phyloP scores from a whole-genome alignment of 345 rosid genomes.

The Murraya koenigii region DNA sequence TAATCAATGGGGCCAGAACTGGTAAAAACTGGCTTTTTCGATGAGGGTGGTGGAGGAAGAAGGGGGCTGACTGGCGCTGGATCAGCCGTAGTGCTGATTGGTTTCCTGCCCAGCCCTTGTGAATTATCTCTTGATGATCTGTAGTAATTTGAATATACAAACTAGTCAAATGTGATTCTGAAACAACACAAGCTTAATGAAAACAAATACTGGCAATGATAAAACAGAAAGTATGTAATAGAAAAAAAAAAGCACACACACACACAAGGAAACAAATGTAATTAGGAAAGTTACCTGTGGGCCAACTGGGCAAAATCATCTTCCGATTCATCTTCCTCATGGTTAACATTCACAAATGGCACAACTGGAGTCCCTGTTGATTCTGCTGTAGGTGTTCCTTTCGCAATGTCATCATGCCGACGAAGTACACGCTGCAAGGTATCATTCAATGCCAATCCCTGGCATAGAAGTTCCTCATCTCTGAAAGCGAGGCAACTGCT shows the following conservation, averaged over 20 bases:
- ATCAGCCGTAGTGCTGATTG: constrained; percentile 31
- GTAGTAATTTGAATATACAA: constrained; percentile 15
- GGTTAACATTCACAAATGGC: constrained; percentile 59
- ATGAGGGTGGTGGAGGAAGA: constrained; percentile 84
- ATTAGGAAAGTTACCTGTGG: constrained; percentile 48
- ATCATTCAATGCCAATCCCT: constrained; percentile 87
- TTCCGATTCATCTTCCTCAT: constrained; percentile 79
- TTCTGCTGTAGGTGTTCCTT: constrained; percentile 46
- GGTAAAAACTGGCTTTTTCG: constrained; percentile 58
- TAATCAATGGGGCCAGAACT: constrained; percentile 57
- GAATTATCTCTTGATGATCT: constrained; percentile 67
- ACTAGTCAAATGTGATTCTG: neutral
- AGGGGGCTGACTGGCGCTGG: constrained; percentile 41
- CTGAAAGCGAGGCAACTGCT: constrained; percentile 33
- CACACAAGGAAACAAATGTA: neutral
- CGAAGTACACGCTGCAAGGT: constrained; percentile 77
- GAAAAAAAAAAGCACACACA: neutral
- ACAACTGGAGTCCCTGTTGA: constrained; percentile 36
- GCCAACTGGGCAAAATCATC: constrained; percentile 87
- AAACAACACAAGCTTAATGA: neutral
- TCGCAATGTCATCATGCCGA: constrained; percentile 75
- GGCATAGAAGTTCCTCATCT: constrained; percentile 76
- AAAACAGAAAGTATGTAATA: neutral
- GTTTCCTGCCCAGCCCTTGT: constrained; percentile 45
- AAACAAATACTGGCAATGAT: neutral